Evolutionary conservation across 2,329 filamentous ascomycete genomes (phyloP).

Genomic region (Graphilbum fragrans): DNA sequence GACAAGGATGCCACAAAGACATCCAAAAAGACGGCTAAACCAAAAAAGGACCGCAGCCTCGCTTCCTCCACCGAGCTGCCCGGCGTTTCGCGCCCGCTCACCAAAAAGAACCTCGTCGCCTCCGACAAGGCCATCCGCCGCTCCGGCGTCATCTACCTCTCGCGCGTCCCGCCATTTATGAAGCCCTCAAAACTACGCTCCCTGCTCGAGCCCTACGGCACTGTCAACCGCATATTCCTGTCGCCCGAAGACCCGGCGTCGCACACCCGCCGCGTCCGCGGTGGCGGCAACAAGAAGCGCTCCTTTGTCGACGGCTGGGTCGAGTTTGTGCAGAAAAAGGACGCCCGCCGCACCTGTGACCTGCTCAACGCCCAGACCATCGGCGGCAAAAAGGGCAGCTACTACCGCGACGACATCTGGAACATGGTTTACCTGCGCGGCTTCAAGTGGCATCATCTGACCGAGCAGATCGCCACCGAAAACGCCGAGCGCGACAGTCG

Average conservation of each 20-base stretch:
- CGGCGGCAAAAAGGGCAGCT: constrained; percentile 71
- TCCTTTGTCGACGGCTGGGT: constrained; percentile 81
- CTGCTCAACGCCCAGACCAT: constrained; percentile 67
- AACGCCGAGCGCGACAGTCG: constrained; percentile 67
- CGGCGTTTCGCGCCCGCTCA: constrained; percentile 37
- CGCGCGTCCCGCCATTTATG: constrained; percentile 79
- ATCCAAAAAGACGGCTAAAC: neutral
- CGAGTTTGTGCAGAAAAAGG: constrained; percentile 63
- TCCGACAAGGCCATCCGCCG: constrained; percentile 54
- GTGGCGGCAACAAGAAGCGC: constrained; percentile 73
- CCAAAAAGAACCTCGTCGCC: constrained; percentile 56
- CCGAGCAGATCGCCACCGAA: constrained; percentile 69
- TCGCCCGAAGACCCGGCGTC: constrained; percentile 60
- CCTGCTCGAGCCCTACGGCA: constrained; percentile 63
- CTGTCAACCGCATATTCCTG: constrained; percentile 66
- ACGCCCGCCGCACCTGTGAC: constrained; percentile 66
- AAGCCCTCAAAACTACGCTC: constrained; percentile 67
- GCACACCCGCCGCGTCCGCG: constrained; percentile 53
- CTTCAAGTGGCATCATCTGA: constrained; percentile 68
- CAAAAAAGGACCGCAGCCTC: too few relatives aligned
- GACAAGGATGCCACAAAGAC: constrained; percentile 4
- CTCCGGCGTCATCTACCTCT: constrained; percentile 74
- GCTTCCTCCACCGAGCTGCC: too few relatives aligned
- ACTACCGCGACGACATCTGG: constrained; percentile 82
- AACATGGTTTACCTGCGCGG: constrained; percentile 70